Base-by-base conservation (phyloP, 2,329 filamentous ascomycete species). In the Metarhizium robertsii region DNA sequence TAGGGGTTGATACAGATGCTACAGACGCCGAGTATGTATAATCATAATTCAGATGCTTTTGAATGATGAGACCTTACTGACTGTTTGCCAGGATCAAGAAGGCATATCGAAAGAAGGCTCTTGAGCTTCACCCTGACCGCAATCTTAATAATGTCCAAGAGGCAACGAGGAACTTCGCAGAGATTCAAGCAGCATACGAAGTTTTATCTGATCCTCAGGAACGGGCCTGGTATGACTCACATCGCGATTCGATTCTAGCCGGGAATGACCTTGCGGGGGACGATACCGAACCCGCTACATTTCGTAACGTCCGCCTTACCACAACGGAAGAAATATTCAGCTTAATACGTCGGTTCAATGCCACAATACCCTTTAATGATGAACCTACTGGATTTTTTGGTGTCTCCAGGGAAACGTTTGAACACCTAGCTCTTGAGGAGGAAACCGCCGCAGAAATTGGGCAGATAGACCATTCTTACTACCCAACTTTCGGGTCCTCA, bases 201-300 rank as follows among this genome's bases (percentile, higher is more conserved):
- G 84, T 99, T n/a, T 81, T 99, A 1, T 95, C 92, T 2, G 94
- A 99, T 69, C 85, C 91, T 11, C 92, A 99, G 68, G 94, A 99
- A 70, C 84, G 94, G 62, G 87, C 92, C 36, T 99, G 94, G 94
- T 99, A 99, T 73, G 92, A 99, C 72, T 91, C 91, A 2, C 94
- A 99, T 67, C 86, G 90, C 58, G 86, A 91, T 62, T 85, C 88
- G 52, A 95, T 97, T 59, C 74, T 97, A 59, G 80, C 81, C 34
- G 87, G 86, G 43, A 78, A 81, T 56, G 81, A 84, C 54, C 61
- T 67, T 36, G 69, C 70, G 32, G 71, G 70, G 32, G 71, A 68
- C 42, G 73, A 71, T 20, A 71, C 73, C 50, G 78, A 76, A 40
- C 76, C 81, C 54, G 84, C 83, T 61, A 84, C 86, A 48, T 80